A percentile compares a stretch with the other conserved stretches of the same genome.
phyloP scores from a whole-genome alignment of 306 rosid genomes.

The Mucuna pruriens region DNA sequence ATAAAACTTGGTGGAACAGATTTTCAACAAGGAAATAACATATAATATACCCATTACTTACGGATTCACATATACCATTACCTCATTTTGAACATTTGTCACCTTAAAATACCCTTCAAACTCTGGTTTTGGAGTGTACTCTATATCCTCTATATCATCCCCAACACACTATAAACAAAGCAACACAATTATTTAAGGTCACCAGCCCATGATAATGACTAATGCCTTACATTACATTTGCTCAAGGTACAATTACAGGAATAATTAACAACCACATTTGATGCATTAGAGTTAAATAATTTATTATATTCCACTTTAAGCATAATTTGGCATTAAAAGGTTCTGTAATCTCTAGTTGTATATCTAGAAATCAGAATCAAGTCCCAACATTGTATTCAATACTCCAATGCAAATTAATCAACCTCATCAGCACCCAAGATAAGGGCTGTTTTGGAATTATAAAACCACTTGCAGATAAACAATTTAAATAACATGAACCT shows the following conservation, averaged over 20 bases:
- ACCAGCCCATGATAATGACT: slow-evolving; percentile 25
- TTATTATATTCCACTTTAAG: slow-evolving; percentile 9
- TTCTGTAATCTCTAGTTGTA: slow-evolving; percentile 24
- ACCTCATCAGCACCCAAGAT: neutral
- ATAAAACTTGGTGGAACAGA: neutral
- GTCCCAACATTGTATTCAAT: slow-evolving; percentile 10
- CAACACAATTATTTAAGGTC: slow-evolving; percentile 30
- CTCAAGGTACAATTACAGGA: slow-evolving; percentile 26
- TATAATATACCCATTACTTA: neutral
- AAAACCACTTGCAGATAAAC: slow-evolving; percentile 24
- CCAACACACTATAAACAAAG: slow-evolving; percentile 86
- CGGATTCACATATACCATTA: slow-evolving; percentile 39
- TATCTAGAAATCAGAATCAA: slow-evolving; percentile 24
- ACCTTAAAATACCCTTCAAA: slow-evolving; percentile 90
- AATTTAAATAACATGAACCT: slow-evolving; percentile 17
- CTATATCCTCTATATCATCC: slow-evolving; percentile 86
- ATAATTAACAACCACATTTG: slow-evolving; percentile 5
- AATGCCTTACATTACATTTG: slow-evolving; percentile 18
- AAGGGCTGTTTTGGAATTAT: neutral
- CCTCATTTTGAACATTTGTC: slow-evolving; percentile 93
- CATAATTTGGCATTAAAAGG: slow-evolving; percentile 29
- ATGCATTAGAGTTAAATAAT: slow-evolving; percentile 20
- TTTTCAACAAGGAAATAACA: slow-evolving; percentile 20
- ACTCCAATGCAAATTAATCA: slow-evolving; percentile 23
- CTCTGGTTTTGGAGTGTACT: slow-evolving; percentile 96